Base-by-base conservation (phyloP, 305 asterid genomes). In the Fraxinus velutina region DNA sequence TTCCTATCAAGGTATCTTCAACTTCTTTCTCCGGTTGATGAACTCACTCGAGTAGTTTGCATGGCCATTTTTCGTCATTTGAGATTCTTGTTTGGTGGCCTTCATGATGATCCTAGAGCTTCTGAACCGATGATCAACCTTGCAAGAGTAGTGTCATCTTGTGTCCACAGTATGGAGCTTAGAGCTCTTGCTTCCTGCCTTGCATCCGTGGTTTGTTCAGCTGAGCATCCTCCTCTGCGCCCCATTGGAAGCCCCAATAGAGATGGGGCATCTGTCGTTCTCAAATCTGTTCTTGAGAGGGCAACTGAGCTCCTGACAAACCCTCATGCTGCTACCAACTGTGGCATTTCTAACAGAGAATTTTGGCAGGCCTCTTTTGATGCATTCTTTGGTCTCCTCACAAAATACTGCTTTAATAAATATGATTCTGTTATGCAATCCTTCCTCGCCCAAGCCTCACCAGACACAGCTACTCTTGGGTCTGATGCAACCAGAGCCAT, bases 361-460 rank as follows among this genome's bases (percentile, higher is more conserved):
- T 90, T 91, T 83, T 92, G 97, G 97, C 97, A 92, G 90, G 97
- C 91, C 24, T 91, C 95, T 5, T 92, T 92, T 73, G 93, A 92
- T 85, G 93, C 93, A 1, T 92, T 92, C 82, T 92, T 92, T 73
- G 87, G 84, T 21, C 88, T 91, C 44, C 93, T 92, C 24, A 88
- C 90, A 2, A 90, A 88, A 84, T 89, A 92, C 88, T 92, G 95
- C 85, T 91, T 91, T 60, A 91, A 82, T 75, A 92, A 91, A 84
- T 92, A 92, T 10, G 97, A 92, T 84, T 84, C 88, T 10, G 87
- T 87, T 17, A 88, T 89, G 73, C 93, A 90, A 80, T 89, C 89
- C 77, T 85, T 86, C 85, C 78, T 88, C 30, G 55, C 83, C 74
- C 91, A 88, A 84, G 90, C 89, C 72, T 52, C 88, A 37, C 79